These are phyloP conservation scores for Ceratocystis huliohia DNA, from an alignment of 2,329 filamentous ascomycete genomes.

Conservation along the genomic window DNA sequence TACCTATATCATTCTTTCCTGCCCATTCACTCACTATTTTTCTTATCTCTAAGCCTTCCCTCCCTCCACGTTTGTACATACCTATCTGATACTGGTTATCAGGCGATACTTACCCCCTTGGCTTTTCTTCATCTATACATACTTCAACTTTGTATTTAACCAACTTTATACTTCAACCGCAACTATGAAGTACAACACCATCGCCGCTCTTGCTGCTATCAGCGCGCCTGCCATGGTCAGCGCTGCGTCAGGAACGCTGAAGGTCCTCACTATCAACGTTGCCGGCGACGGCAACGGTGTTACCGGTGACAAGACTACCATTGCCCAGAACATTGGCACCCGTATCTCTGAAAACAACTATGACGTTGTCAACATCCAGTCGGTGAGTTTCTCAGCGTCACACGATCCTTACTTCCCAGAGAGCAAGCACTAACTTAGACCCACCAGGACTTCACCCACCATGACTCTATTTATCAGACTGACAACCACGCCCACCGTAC, in stretches of 20 bases:
- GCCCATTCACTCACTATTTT: not conserved
- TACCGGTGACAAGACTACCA: slow-evolving; percentile 47
- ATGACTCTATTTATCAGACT: slow-evolving; percentile 48
- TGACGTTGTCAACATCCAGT: slow-evolving; percentile 53
- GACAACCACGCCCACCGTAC: slow-evolving; percentile 49
- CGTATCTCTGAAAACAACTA: slow-evolving; percentile 44
- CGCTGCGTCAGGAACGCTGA: slow-evolving; percentile 32
- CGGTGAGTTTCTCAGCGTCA: slow-evolving; percentile 29
- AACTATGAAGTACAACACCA: slow-evolving; percentile 18
- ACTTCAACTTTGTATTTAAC: not conserved
- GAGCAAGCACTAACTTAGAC: not conserved
- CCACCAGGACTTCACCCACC: slow-evolving; percentile 50
- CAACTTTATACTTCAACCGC: not conserved
- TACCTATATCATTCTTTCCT: too few species aligned
- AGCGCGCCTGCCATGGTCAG: slow-evolving; percentile 15
- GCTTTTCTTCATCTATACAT: not conserved
- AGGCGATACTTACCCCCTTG: too few species aligned
- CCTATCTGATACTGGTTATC: not conserved
- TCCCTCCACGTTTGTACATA: not conserved
- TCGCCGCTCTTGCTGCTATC: slow-evolving; percentile 12
- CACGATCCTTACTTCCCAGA: not conserved
- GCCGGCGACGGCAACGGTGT: slow-evolving; percentile 49
- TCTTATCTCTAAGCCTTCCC: not conserved
- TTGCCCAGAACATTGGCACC: slow-evolving; percentile 43
- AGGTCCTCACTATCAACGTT: slow-evolving; percentile 44